phyloP scores from a whole-genome alignment of 371 early-diverging fungal genomes.

The Basidiobolus meristosporus region DNA sequence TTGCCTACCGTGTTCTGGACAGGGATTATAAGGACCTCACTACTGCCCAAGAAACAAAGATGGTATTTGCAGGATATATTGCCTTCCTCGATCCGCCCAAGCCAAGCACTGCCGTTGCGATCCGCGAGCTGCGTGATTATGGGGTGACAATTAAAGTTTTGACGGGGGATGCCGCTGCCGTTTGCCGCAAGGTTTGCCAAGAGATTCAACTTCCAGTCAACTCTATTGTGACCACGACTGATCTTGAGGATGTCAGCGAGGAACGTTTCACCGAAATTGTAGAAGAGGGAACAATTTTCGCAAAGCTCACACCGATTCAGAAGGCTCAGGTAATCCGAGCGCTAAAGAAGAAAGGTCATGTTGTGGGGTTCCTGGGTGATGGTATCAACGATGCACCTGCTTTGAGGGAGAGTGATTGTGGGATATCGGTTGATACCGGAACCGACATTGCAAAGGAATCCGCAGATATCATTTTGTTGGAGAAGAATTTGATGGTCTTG shows the following conservation, averaged over 20 bases:
- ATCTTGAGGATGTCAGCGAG: slow-evolving; percentile 9
- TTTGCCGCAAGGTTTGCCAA: slow-evolving; percentile 12
- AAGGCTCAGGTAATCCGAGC: slow-evolving; percentile 9
- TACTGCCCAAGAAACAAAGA: slow-evolving; percentile 8
- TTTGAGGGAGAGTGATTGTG: slow-evolving; percentile 24
- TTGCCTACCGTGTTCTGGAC: slow-evolving; percentile 14
- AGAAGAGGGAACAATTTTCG: slow-evolving; percentile 17
- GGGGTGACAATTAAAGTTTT: slow-evolving; percentile 14
- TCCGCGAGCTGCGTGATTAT: slow-evolving; percentile 8
- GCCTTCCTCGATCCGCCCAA: slow-evolving; percentile 17
- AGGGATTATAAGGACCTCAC: slow-evolving; percentile 5
- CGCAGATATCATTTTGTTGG: too few species aligned
- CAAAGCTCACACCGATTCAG: slow-evolving; percentile 27
- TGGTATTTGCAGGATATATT: slow-evolving; percentile 13
- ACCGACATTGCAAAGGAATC: slow-evolving; percentile 18
- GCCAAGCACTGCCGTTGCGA: slow-evolving; percentile 9
- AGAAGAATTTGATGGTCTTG: too few species aligned
- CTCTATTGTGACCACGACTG: slow-evolving; percentile 8
- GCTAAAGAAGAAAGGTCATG: background rate
- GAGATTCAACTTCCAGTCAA: slow-evolving; percentile 13
- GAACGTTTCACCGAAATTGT: slow-evolving; percentile 9
- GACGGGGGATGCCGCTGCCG: slow-evolving; percentile 15
- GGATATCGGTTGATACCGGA: slow-evolving; percentile 26
- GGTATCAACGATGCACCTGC: slow-evolving; percentile 11
- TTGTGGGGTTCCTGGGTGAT: slow-evolving; percentile 6